A percentile compares a stretch with the other conserved stretches of the same genome.
These are phyloP conservation scores for Trichoderma sp. DNA, from an alignment of 2,329 filamentous ascomycete genomes.

Conservation along the genomic window DNA sequence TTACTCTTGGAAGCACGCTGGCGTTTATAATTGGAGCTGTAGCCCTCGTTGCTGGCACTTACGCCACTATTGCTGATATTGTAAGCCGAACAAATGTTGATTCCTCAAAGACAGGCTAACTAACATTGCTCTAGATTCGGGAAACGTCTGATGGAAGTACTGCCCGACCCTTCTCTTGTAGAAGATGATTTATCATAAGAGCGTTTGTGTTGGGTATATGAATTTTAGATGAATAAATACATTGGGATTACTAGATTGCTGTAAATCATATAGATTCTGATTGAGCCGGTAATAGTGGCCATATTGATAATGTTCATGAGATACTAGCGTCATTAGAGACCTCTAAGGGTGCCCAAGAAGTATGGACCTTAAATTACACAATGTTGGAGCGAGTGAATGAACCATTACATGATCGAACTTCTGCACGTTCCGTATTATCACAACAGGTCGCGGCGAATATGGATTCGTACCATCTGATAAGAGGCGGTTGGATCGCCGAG, in stretches of 20 bases:
- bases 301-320: neutral
- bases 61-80: slow-evolving; percentile 31
- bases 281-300: neutral
- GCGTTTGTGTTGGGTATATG: neutral
- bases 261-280: neutral
- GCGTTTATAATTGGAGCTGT: slow-evolving; percentile 30
- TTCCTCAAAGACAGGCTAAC: neutral
- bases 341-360: too few species aligned
- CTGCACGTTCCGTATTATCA: too few species aligned
- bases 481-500: too few species aligned
- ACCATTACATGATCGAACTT: too few species aligned
- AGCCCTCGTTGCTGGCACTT: slow-evolving; percentile 30
- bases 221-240: neutral
- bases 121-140: slow-evolving; percentile 22
- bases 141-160: slow-evolving; percentile 23
- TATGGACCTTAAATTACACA: too few species aligned
- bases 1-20: slow-evolving; percentile 27
- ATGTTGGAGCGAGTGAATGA: too few species aligned
- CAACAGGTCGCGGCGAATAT: too few species aligned
- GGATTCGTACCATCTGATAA: too few species aligned
- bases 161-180: slow-evolving; percentile 23
- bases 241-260: neutral
- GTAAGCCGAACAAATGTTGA: slow-evolving; percentile 23
- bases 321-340: neutral
- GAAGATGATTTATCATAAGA: neutral